Evolutionary conservation across 441 rosid species (phyloP), one percentile per base, ranked within the genome.

Genomic region (Bruguiera hainesii): DNA sequence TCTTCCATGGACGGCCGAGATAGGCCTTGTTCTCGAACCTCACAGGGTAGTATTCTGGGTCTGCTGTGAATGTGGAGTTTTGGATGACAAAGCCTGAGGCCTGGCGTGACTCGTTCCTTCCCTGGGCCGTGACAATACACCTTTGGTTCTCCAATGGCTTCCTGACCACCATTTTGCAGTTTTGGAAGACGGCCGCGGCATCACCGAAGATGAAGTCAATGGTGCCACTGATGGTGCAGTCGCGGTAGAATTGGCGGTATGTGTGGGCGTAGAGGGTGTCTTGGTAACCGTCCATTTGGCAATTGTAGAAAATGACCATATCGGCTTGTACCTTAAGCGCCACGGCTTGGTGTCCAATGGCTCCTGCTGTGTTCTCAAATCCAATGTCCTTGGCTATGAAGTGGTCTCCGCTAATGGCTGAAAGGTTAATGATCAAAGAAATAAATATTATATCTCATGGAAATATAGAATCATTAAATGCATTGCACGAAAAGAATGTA

Each of bases 311-410:
- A 10, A 87, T 67, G 29, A 91, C 76, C 76, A 31, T 72, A 26
- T 93, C 94, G 0, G 89, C 69, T 20, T 82, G 77, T 0, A 86
- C 91, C 26, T 80, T 80, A 1, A 90, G 73, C 1, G 98, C 98
- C 39, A 90, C 96, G 0, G 98, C 97, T 58, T 90, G 93, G 60
- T 76, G 87, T 65, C 87, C 88, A 0, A 23, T 15, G 3, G 96
- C 79, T 67, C 98, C 96, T 0, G 97, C 96, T 0, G 85, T 63
- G 85, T 93, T 93, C 78, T 85, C 91, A 28, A 93, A 81, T 62
- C 86, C 85, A 56, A 93, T 89, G 76, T 82, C 80, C 81, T 85
- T 89, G 16, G 96, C 97, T 25, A 86, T 79, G 84, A 93, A 93
- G 48, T 67, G 67, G 0, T 65, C 65, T 29, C 90, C 96, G 16